These are phyloP conservation scores for Dendryphion nanum DNA, from an alignment of 2,329 filamentous ascomycete genomes.

Conservation along the genomic window DNA sequence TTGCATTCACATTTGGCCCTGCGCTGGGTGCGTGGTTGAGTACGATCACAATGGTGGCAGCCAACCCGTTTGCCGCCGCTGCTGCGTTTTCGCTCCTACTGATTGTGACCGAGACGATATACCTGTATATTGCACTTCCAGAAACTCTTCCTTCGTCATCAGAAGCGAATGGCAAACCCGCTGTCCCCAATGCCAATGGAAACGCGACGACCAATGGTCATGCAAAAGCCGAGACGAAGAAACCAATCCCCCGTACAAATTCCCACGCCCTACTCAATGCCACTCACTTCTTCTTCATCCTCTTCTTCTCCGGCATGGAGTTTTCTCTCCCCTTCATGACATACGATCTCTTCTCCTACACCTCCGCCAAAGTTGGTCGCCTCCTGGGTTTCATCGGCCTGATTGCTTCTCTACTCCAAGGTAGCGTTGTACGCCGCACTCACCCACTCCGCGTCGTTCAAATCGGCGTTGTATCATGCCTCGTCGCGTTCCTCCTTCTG, in stretches of 20 bases:
- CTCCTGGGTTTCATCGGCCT: constrained; percentile 90
- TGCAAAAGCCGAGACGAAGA: constrained; percentile 15
- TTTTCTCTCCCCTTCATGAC: constrained; percentile 98
- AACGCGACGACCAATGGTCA: constrained; percentile 12
- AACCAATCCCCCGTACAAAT: constrained; percentile 62
- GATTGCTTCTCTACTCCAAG: constrained; percentile 88
- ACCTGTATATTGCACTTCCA: constrained; percentile 79
- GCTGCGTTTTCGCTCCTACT: constrained; percentile 83
- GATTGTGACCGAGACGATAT: constrained; percentile 82
- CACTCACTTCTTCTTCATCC: constrained; percentile 84
- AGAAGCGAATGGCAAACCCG: too few species aligned
- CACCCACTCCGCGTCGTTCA: constrained; percentile 78
- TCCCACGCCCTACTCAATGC: constrained; percentile 79
- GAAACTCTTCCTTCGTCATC: constrained; percentile 70
- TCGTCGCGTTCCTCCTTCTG: constrained; percentile 77
- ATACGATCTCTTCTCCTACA: constrained; percentile 85
- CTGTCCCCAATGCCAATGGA: constrained; percentile 6
- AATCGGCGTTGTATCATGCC: constrained; percentile 73
- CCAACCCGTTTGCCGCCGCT: constrained; percentile 91
- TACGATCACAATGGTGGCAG: constrained; percentile 71
- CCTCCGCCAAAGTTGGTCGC: constrained; percentile 74
- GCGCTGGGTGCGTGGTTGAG: constrained; percentile 86
- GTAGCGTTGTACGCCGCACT: constrained; percentile 81
- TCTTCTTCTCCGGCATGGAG: constrained; percentile 98
- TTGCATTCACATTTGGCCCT: constrained; percentile 95